phyloP scores from a whole-genome alignment of 2,329 filamentous ascomycete genomes.

The Beauveria caledonica region DNA sequence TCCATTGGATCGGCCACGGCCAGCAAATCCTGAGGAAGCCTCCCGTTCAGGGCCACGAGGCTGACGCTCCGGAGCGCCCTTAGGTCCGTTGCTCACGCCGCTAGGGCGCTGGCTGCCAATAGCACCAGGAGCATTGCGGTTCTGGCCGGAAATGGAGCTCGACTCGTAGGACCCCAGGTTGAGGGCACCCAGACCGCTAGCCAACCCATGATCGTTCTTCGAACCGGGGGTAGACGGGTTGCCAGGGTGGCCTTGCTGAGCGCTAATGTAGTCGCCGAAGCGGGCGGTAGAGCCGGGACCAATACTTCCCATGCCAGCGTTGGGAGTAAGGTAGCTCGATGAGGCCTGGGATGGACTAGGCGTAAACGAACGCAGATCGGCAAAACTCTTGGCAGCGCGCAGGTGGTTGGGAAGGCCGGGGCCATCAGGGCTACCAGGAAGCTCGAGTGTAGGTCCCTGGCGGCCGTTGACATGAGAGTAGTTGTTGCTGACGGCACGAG shows the following conservation, averaged over 20 bases:
- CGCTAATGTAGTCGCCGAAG: constrained; percentile 38
- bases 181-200: constrained; percentile 41
- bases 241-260: constrained; percentile 27
- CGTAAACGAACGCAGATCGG: constrained; percentile 88
- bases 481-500: constrained; percentile 54
- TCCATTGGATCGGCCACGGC: constrained; percentile 48
- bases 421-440: constrained; percentile 68
- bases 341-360: constrained; percentile 82
- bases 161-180: constrained; percentile 45
- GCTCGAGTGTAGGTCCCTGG: constrained; percentile 76
- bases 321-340: constrained; percentile 59
- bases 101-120: constrained; percentile 58
- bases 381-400: constrained; percentile 91
- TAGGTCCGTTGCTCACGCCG: constrained; percentile 30
- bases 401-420: constrained; percentile 65
- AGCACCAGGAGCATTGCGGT: constrained; percentile 47
- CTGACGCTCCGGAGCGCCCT: constrained; percentile 50
- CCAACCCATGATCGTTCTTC: constrained; percentile 33
- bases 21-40: constrained; percentile 41
- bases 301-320: constrained; percentile 48
- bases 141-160: constrained; percentile 26
- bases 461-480: constrained; percentile 67
- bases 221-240: constrained; percentile 31
- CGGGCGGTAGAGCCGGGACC: constrained; percentile 28
- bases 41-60: constrained; percentile 59